These are phyloP conservation scores for Bertia moriformis DNA, from an alignment of 2,329 filamentous ascomycete genomes.

Conservation along the genomic window DNA sequence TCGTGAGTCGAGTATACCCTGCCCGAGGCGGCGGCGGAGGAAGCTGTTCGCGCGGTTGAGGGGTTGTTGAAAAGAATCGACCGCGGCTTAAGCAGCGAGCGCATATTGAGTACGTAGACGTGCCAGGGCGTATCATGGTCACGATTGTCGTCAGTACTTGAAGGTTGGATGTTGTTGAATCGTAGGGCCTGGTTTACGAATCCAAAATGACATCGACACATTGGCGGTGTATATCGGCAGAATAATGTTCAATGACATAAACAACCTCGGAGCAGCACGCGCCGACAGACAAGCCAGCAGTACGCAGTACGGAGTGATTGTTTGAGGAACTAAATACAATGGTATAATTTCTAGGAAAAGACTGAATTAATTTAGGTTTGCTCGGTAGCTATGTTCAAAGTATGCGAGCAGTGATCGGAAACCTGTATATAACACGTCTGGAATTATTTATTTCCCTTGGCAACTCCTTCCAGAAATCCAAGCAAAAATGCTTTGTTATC, in stretches of 20 bases:
- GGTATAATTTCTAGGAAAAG: too few species aligned
- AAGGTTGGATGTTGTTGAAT: too few species aligned
- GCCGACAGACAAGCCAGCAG: too few species aligned
- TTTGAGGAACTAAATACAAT: too few species aligned
- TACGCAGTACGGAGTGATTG: too few species aligned
- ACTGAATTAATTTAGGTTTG: too few species aligned
- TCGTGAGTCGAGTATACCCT: conserved; percentile 20
- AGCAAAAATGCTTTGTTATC: conserved; percentile 38
- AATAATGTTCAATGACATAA: neutral
- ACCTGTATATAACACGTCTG: too few species aligned
- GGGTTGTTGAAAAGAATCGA: neutral
- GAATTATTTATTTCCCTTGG: conserved; percentile 20
- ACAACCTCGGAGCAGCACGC: too few species aligned
- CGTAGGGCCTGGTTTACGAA: neutral
- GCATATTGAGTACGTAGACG: neutral
- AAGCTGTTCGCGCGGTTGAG: neutral
- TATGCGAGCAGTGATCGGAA: too few species aligned
- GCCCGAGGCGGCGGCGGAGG: neutral
- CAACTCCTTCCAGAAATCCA: conserved; percentile 35
- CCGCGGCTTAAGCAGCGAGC: neutral
- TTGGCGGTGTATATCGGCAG: neutral
- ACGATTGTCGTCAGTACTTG: too few species aligned
- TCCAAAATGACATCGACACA: neutral
- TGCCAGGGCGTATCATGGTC: too few species aligned
- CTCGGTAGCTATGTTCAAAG: too few species aligned